Percentiles rank a stretch among this genome's conserved stretches.
Conservation (phyloP, 371 early-diverging fungal genomes). For the Apophysomyces trapeziformis region DNA sequence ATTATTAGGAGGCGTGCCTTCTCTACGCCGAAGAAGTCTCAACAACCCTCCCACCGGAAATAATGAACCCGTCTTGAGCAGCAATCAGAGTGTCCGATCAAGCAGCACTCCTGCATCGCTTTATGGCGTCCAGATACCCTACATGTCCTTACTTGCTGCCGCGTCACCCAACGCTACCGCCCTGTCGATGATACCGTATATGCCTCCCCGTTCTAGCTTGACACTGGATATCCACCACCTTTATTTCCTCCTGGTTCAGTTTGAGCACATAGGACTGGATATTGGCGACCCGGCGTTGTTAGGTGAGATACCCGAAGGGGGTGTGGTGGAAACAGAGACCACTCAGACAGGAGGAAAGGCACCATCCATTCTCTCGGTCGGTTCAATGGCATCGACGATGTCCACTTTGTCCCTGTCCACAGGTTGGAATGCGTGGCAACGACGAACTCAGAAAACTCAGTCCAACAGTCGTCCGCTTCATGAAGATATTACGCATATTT, state of each 20-base stretch:
- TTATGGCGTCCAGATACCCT: slow-evolving; percentile 35
- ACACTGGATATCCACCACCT: slow-evolving; percentile 64
- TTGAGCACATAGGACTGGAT: slow-evolving; percentile 64
- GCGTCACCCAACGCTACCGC: slow-evolving; percentile 41
- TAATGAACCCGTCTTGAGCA: slow-evolving; percentile 15
- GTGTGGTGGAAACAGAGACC: slow-evolving; percentile 41
- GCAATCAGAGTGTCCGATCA: slow-evolving; percentile 16
- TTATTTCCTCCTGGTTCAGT: slow-evolving; percentile 63
- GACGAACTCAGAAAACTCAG: slow-evolving; percentile 22
- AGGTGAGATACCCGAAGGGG: slow-evolving; percentile 32
- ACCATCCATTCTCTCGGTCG: slow-evolving; percentile 57
- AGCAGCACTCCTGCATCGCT: slow-evolving; percentile 28
- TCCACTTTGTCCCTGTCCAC: slow-evolving; percentile 65
- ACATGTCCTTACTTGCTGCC: slow-evolving; percentile 52
- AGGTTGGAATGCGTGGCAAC: slow-evolving; percentile 69
- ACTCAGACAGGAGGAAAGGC: slow-evolving; percentile 36
- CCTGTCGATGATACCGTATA: slow-evolving; percentile 36
- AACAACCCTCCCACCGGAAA: slow-evolving; percentile 29
- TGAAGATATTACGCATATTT: slow-evolving; percentile 61
- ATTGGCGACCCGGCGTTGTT: slow-evolving; percentile 46
- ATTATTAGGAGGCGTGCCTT: slow-evolving; percentile 18
- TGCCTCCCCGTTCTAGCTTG: slow-evolving; percentile 47
- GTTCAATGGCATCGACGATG: slow-evolving; percentile 58
- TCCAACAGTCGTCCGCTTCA: slow-evolving; percentile 34
- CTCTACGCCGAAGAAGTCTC: slow-evolving; percentile 28